Evolutionary conservation across 495 filamentous ascomycete species (phyloP).

Genomic region (Neurospora sp.): DNA sequence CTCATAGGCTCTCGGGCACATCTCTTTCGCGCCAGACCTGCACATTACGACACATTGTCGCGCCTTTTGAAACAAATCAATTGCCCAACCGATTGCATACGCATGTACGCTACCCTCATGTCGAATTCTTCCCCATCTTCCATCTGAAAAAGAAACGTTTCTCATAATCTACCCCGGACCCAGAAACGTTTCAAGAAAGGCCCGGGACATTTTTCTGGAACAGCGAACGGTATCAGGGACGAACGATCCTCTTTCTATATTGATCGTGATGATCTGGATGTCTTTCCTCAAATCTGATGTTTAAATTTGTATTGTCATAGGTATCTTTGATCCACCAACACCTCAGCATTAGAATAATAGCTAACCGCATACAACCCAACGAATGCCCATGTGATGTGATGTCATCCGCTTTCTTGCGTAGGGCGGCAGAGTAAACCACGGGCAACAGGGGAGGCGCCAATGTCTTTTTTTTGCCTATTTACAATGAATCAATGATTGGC

Average conservation of each 20-base stretch:
- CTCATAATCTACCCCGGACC: neutral
- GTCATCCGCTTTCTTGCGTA: neutral
- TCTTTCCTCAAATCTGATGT: neutral
- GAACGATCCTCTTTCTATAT: no score
- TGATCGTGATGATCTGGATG: neutral
- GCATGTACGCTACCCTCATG: no score
- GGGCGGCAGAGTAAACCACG: neutral
- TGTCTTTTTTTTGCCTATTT: neutral
- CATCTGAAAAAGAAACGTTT: neutral
- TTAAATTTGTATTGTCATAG: no score
- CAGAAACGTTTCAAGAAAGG: neutral
- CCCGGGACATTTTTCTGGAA: neutral
- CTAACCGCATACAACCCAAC: neutral
- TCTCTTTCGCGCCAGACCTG: neutral
- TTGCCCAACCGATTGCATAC: neutral
- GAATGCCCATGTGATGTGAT: neutral
- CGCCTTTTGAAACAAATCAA: neutral
- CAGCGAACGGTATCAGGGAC: neutral
- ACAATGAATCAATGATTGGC: neutral
- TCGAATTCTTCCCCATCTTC: neutral
- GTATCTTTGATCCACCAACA: neutral
- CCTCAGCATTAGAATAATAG: neutral
- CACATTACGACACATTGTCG: neutral
- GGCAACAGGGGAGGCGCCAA: neutral
- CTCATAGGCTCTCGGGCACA: neutral